phyloP scores from a whole-genome alignment of 2,329 filamentous ascomycete genomes.

The Monosporascus sp. region DNA sequence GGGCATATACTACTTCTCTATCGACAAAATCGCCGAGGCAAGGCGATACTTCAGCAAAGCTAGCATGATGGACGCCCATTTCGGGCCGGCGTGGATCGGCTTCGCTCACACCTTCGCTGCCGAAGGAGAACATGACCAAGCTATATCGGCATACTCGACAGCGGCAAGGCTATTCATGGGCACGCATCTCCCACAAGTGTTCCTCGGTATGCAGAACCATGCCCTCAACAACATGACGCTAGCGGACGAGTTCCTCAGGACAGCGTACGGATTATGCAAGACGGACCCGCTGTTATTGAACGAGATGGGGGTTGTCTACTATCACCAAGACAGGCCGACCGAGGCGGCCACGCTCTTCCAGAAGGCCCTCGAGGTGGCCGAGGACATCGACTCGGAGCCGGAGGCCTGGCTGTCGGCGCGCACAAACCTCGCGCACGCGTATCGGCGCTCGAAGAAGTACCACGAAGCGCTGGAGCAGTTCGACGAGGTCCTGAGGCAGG shows the following conservation, averaged over 20 bases:
- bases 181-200: slow-evolving; percentile 91
- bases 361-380: slow-evolving; percentile 70
- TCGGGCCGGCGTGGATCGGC: slow-evolving; percentile 95
- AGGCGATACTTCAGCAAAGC: slow-evolving; percentile 96
- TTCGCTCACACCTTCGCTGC: slow-evolving; percentile 98
- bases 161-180: slow-evolving; percentile 93
- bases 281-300: slow-evolving; percentile 88
- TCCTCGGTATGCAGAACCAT: slow-evolving; percentile 97
- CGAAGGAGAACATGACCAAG: slow-evolving; percentile 96
- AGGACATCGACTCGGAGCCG: slow-evolving; percentile 76
- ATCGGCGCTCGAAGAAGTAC: slow-evolving; percentile 65
- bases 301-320: slow-evolving; percentile 93
- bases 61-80: slow-evolving; percentile 95
- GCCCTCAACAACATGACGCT: slow-evolving; percentile 91
- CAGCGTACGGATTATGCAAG: slow-evolving; percentile 76
- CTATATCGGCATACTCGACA: slow-evolving; percentile 94
- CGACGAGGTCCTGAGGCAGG: slow-evolving; percentile 78
- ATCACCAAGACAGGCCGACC: slow-evolving; percentile 76
- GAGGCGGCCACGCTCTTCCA: slow-evolving; percentile 75
- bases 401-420: slow-evolving; percentile 78
- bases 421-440: slow-evolving; percentile 85
- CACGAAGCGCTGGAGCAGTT: slow-evolving; percentile 74
- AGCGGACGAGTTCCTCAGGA: slow-evolving; percentile 89
- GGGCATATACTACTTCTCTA: slow-evolving; percentile 88
- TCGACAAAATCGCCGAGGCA: slow-evolving; percentile 85